Evolutionary conservation across 768 basidiomycete genomes (phyloP).

Genomic region (Strobilomyces confusus): DNA sequence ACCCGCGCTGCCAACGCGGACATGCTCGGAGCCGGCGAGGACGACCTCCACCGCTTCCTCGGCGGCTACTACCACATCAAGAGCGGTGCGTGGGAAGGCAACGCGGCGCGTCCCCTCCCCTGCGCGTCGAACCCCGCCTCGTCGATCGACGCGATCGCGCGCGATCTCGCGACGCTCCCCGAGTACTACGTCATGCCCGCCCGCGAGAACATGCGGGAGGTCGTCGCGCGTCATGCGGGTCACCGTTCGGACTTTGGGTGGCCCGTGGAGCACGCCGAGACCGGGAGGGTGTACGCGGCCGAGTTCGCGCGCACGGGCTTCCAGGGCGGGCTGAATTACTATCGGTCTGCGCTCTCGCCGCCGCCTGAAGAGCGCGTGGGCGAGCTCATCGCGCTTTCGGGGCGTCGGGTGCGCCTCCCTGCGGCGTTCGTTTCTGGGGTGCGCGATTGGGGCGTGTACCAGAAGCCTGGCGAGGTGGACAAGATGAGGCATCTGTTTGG

Average conservation of each 20-base stretch:
- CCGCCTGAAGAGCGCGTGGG: slow-evolving; percentile 34
- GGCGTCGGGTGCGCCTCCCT: slow-evolving; percentile 45
- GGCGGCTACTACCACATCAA: slow-evolving; percentile 43
- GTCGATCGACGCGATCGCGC: slow-evolving; percentile 23
- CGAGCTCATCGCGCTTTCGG: slow-evolving; percentile 44
- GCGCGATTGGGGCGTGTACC: slow-evolving; percentile 61
- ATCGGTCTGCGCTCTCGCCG: slow-evolving; percentile 36
- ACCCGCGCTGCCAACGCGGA: slow-evolving; percentile 44
- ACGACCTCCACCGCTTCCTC: slow-evolving; percentile 23
- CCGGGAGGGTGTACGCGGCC: slow-evolving; percentile 38
- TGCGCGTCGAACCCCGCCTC: slow-evolving; percentile 21
- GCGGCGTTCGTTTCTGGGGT: slow-evolving; percentile 55
- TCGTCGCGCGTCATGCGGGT: slow-evolving; percentile 36
- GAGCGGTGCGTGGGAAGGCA: slow-evolving; percentile 49
- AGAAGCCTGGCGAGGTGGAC: slow-evolving; percentile 45
- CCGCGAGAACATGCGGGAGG: slow-evolving; percentile 49
- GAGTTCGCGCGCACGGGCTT: slow-evolving; percentile 54
- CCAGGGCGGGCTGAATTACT: slow-evolving; percentile 60
- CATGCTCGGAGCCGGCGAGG: slow-evolving; percentile 27
- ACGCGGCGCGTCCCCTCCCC: slow-evolving; percentile 38
- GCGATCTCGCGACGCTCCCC: slow-evolving; percentile 42
- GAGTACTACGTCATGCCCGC: slow-evolving; percentile 61
- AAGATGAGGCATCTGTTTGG: slow-evolving; percentile 34
- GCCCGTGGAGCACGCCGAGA: slow-evolving; percentile 47
- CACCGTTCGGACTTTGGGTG: slow-evolving; percentile 31